A percentile compares a stretch with the other conserved stretches of the same genome.
Evolutionary conservation across 345 rosid species (phyloP).

Genomic region (Alliaria petiolata): DNA sequence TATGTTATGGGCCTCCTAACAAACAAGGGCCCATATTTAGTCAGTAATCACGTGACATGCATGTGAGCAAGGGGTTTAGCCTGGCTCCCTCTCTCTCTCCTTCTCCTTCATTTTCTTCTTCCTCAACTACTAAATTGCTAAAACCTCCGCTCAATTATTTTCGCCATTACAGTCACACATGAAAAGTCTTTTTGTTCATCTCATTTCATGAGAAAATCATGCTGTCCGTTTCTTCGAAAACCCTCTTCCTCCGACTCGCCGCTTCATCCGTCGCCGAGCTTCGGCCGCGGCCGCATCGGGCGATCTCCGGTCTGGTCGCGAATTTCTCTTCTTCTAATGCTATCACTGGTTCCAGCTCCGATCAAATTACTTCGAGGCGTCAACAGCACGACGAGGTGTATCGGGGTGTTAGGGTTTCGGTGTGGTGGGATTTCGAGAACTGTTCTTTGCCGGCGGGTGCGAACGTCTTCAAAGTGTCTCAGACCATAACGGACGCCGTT

Average conservation of each 20-base stretch:
- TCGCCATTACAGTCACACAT: conserved; percentile 10
- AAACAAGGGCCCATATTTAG: not conserved
- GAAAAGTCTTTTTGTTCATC: not conserved
- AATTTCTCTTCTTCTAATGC: conserved; percentile 35
- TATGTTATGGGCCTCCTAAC: not conserved
- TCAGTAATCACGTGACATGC: not conserved
- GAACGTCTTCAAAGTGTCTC: conserved; percentile 57
- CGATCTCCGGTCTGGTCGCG: conserved; percentile 31
- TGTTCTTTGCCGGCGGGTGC: conserved; percentile 56
- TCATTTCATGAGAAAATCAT: conserved; percentile 16
- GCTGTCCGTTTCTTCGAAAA: conserved; percentile 27
- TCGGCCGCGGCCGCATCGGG: not conserved
- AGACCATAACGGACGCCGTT: conserved; percentile 53
- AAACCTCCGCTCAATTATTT: conserved; percentile 9
- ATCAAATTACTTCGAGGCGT: conserved; percentile 14
- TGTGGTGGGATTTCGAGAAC: conserved; percentile 99
- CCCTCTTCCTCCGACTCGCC: conserved; percentile 21
- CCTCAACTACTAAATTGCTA: not conserved
- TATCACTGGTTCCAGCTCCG: not conserved
- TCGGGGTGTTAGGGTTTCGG: conserved; percentile 56
- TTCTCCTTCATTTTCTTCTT: not conserved
- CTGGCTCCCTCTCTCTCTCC: not conserved
- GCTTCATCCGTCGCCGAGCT: not conserved
- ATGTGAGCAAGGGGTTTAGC: conserved; percentile 7
- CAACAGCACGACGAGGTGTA: conserved; percentile 44